Conservation (phyloP, 371 early-diverging fungal genomes). For the Mucor racemosus region DNA sequence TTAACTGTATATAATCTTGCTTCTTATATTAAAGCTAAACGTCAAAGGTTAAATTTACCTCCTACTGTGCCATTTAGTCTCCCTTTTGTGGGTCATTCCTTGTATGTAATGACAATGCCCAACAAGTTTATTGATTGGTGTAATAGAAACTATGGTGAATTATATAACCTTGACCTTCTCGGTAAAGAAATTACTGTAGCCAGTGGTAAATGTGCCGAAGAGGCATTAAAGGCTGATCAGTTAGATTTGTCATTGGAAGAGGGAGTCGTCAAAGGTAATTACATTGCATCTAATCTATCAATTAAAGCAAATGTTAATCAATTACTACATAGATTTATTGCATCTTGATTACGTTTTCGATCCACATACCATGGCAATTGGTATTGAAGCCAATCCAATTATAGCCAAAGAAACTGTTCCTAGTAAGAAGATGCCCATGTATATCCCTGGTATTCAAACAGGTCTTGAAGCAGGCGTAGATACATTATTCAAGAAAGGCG, state of each 20-base stretch:
- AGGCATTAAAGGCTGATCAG: conserved; percentile 33
- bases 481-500: conserved; percentile 12
- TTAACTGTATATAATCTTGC: conserved; percentile 32
- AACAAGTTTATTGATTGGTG: conserved; percentile 47
- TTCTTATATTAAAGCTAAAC: conserved; percentile 26
- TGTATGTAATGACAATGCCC: conserved; percentile 28
- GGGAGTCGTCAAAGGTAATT: conserved; percentile 37
- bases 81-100: conserved; percentile 41
- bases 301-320: background rate
- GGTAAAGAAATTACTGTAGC: conserved; percentile 33
- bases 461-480: conserved; percentile 30
- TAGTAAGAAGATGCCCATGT: conserved; percentile 20
- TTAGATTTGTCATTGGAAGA: conserved; percentile 36
- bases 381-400: conserved; percentile 36
- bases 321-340: conserved; percentile 26
- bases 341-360: conserved; percentile 41
- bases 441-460: conserved; percentile 27
- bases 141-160: conserved; percentile 35
- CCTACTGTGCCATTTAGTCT: conserved; percentile 40
- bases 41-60: conserved; percentile 33
- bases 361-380: conserved; percentile 34
- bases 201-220: conserved; percentile 35
- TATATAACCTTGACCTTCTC: conserved; percentile 31
- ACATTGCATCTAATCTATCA: background rate
- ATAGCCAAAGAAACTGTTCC: conserved; percentile 34